Evolutionary conservation across 2,329 filamentous ascomycete species (phyloP), one percentile per base, ranked within the genome.

Genomic region (Pezicula rhizophila): DNA sequence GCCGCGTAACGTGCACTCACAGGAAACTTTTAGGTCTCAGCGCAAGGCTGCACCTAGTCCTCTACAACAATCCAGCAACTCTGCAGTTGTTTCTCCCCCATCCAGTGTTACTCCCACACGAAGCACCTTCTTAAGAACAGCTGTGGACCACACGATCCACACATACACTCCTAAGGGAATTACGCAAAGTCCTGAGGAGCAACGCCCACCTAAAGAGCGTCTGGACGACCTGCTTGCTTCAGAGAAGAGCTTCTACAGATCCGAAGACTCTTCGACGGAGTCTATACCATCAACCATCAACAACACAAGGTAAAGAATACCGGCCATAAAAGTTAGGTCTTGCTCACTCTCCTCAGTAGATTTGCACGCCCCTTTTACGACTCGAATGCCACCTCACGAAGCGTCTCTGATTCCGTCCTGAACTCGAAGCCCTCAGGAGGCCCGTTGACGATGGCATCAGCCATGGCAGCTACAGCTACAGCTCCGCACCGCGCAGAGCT

Each of bases 11-110:
- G 52, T 51, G 51, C 52, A 54, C 54, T 57, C 39, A 61, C 53
- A 46, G 45, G 42, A 42, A 34, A 15, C 33, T 43, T 51, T 51
- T 52, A 64, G 63, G 51, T 62, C 60, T 53, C 57, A 57, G 45
- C 60, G 61, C 46, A 65, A 61, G 56, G 53, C 63, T 52, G 60
- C 59, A 52, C 62, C 62, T 28, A 65, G 62, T 57, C 63, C 63
- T 45, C 49, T 65, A 44, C 18, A 12, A 23, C 60, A 64, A 51
- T 62, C 61, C 20, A 66, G 56, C 43, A 64, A 57, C 3, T 58
- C 57, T 43, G 23, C 23, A 20, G 54, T 59, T 37, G 51, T 53
- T 33, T 59, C 61, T 52, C 53, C 60, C 50, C 56, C 55, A 20
- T 52, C 40, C n/a, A 64, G 59, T 52, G 57, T 54, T 14, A 64